phyloP scores from a whole-genome alignment of 1,139 yeast species.

The Pneumocystis murina region DNA sequence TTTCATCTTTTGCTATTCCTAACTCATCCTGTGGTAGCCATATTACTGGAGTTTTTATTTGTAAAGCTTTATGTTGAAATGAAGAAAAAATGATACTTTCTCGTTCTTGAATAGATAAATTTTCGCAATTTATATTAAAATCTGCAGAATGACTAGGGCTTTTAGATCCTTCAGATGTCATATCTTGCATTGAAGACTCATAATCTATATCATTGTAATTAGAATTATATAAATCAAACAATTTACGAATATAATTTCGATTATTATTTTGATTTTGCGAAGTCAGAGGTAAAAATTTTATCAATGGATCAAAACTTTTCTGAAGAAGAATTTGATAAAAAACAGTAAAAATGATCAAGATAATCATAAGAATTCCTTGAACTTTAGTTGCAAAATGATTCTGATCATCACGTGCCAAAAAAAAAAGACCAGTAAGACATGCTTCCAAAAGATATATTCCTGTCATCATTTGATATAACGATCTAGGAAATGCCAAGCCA shows the following conservation, averaged over 20 bases:
- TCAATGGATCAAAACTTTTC: constrained; percentile 48
- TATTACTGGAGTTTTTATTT: constrained; percentile 49
- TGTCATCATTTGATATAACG: constrained; percentile 71
- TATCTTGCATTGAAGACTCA: constrained; percentile 4
- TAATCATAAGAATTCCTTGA: constrained; percentile 37
- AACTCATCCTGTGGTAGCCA: constrained; percentile 83
- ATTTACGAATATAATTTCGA: constrained; percentile 5
- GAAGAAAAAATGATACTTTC: constrained; percentile 8
- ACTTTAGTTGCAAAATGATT: constrained; percentile 39
- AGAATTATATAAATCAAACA: constrained; percentile 4
- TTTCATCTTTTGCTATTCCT: constrained; percentile 56
- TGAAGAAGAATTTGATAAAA: constrained; percentile 49
- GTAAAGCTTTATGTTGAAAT: constrained; percentile 59
- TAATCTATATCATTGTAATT: neutral
- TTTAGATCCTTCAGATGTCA: neutral
- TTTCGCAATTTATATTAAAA: constrained; percentile 3
- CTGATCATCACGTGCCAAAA: constrained; percentile 90
- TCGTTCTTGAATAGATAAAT: constrained; percentile 10
- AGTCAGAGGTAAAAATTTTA: constrained; percentile 60
- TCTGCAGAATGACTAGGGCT: constrained; percentile 3
- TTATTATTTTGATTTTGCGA: constrained; percentile 14
- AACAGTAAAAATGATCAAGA: constrained; percentile 48
- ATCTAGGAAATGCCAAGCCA: constrained; percentile 78
- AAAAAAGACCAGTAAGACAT: constrained; percentile 71
- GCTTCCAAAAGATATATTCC: constrained; percentile 80